Conservation (phyloP, 768 basidiomycete species). For the Solioccasus polychromus region DNA sequence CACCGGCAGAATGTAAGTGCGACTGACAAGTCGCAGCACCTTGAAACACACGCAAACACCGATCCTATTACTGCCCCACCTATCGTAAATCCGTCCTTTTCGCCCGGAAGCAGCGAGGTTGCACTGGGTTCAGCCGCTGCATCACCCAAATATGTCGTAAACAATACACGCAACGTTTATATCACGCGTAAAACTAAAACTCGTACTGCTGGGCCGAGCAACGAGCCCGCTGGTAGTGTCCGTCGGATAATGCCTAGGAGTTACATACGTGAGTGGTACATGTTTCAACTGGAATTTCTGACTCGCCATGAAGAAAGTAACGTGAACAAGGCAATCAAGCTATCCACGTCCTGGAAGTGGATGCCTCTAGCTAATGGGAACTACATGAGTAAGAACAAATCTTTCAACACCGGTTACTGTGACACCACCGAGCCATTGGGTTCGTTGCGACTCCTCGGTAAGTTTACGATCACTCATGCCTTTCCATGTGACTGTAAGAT, state of each 20-base stretch:
- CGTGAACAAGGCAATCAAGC: conserved; percentile 63
- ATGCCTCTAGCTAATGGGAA: conserved; percentile 61
- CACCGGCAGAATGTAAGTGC: conserved; percentile 77
- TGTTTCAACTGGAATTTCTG: background rate
- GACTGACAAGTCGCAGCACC: no score
- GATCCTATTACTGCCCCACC: no score
- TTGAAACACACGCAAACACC: no score
- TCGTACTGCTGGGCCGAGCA: no score
- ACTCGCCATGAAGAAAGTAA: conserved; percentile 42
- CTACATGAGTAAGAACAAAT: conserved; percentile 52
- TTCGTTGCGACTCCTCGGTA: conserved; percentile 56
- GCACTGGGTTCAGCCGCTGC: no score
- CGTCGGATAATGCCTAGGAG: conserved; percentile 33
- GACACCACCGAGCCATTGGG: conserved; percentile 60
- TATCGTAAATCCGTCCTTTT: no score
- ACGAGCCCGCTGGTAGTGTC: conserved; percentile 1
- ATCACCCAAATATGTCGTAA: no score
- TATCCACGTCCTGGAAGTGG: no score
- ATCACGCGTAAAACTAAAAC: no score
- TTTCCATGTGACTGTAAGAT: background rate
- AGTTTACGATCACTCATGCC: conserved; percentile 11
- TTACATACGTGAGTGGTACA: conserved; percentile 34
- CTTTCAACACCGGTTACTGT: conserved; percentile 71
- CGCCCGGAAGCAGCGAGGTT: no score
- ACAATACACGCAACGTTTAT: no score